Base-by-base conservation (phyloP, 306 rosid genomes). In the Quercus glauca region DNA sequence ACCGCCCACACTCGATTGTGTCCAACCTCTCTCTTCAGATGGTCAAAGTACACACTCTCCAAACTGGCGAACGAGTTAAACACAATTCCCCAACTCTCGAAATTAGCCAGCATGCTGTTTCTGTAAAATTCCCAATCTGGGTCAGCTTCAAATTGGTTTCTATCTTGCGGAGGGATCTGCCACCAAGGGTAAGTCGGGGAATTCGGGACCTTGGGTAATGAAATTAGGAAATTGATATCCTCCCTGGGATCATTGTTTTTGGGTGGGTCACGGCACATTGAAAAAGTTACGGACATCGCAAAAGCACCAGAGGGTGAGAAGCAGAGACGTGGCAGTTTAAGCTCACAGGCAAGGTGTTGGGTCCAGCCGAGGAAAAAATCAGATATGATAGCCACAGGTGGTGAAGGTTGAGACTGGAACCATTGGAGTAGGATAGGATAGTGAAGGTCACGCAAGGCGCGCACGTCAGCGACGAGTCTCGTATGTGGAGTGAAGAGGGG, bases 331-430 rank as follows among this genome's bases (percentile, higher is more conserved):
- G 81, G 84, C 12, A 86, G 45, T 9, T 76, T 51, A 71, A 88
- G 79, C 1, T 81, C 73, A 5, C 28, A 67, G 13, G 78, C 89
- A 5, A 88, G 86, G 37, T 69, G 64, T 25, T 43, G 81, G 75
- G 91, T 83, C 91, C 91, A 86, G 20, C 78, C 89, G 17, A 88
- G 82, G 60, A 88, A 81, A 70, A 83, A 86, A n/a, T 83, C 89
- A 5, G 89, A 88, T 12, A 88, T 60, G 71, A 88, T 71, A 18
- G 85, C 88, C 0, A 80, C 21, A 29, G 91, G 88, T 0, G 85
- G 83, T 18, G 56, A 71, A 26, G 73, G 58, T 3, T 81, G 88
- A 56, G 83, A 13, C 17, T 5, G 69, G 19, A 77, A 84, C 88
- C 86, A 89, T 0, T 81, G 18, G 3, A 86, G 55, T 5, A 89